Evolutionary conservation across 345 rosid genomes (phyloP), one percentile per base, ranked within the genome.

Genomic region (Kernera saxatilis): DNA sequence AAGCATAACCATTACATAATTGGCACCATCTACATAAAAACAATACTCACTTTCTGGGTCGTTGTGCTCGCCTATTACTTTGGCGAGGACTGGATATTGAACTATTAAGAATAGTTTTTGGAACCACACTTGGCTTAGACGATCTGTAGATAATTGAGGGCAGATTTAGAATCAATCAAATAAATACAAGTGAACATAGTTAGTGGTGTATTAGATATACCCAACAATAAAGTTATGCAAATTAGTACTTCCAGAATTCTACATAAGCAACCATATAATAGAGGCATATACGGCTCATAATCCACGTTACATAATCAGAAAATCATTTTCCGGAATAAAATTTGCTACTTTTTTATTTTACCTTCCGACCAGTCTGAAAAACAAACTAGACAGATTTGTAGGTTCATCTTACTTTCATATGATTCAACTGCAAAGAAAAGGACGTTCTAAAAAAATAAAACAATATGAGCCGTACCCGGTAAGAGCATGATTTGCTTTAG

Each of bases 1-100:
- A 46, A 46, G 50, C 33, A 55, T 41, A 35, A 8, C 53, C 19
- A 60, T 37, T 15, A 39, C 32, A 52, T 33, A 21, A 33, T 37
- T 33, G 32, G 23, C 22, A 22, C 45, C 39, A 62, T 54, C 32
- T 1, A 65, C 6, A 41, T 45, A 57, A 56, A 45, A 51, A 41
- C 36, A 64, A 55, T 6, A 75, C 78, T 75, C 64, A 75, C 70
- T 61, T 74, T 68, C 54, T 52, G 50, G 26, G 18, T 75, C 50
- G 36, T 61, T 30, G 56, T 43, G 33, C 69, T 17, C 69, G 50
- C 48, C 57, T 68, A 51, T 21, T 75, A 33, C 43, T 52, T 67
- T 35, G 73, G 57, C 29, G 32, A 60, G 74, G 69, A 49, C 54
- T 74, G 46, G 53, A 43, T 22, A 8, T 59, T 37, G 73, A 25